These are phyloP conservation scores for Pichia paraexigua DNA, from an alignment of 805 yeast genomes.

Conservation along the genomic window DNA sequence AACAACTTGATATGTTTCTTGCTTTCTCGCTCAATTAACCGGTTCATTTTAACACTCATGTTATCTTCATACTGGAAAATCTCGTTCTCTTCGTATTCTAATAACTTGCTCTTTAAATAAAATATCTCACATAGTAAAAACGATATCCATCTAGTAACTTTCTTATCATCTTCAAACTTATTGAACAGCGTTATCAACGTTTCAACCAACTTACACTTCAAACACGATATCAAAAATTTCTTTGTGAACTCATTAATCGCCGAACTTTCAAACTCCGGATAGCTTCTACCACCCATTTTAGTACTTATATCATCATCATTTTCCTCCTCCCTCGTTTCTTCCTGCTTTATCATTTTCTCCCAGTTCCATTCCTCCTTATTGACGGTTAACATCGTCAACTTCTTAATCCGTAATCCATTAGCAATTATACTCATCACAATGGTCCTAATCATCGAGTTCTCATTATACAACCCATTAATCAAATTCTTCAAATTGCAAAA, in stretches of 20 bases:
- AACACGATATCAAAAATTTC: constrained; percentile 45
- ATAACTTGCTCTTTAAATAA: constrained; percentile 41
- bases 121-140: constrained; percentile 56
- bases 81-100: constrained; percentile 16
- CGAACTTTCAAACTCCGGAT: constrained; percentile 34
- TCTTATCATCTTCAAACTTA: constrained; percentile 29
- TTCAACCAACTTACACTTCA: constrained; percentile 47
- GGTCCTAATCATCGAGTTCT: constrained; percentile 7
- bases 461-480: constrained; percentile 42
- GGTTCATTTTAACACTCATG: constrained; percentile 23
- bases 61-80: too few relatives aligned
- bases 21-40: constrained; percentile 22
- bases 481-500: constrained; percentile 50
- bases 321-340: constrained; percentile 10
- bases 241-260: constrained; percentile 61
- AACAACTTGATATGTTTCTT: constrained; percentile 17
- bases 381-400: constrained; percentile 42
- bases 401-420: constrained; percentile 41
- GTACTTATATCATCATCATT: constrained; percentile 13
- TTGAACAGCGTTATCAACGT: constrained; percentile 34
- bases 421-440: constrained; percentile 10
- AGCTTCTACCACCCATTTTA: constrained; percentile 14
- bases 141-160: constrained; percentile 50
- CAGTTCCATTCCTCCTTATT: constrained; percentile 9
- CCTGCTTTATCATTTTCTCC: constrained; percentile 5